Conservation (phyloP, 257 asterid genomes). For the Solanum okadae region DNA sequence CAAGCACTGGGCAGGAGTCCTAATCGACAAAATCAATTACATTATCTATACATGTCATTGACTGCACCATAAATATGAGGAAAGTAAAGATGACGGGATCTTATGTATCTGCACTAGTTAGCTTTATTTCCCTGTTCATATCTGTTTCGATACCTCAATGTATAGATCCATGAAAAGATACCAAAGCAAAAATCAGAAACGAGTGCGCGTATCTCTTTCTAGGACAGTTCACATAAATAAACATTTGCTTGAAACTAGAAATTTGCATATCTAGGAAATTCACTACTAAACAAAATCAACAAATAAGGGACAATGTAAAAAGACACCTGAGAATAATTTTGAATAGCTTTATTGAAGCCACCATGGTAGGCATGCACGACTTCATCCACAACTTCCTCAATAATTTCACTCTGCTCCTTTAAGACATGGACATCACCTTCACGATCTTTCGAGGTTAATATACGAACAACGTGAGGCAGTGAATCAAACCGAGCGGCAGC, state of each 20-base stretch:
- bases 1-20: background rate
- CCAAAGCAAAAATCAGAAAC: background rate
- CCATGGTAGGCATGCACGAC: constrained; percentile 97
- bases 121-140: background rate
- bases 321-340: constrained; percentile 96
- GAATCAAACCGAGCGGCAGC: constrained; percentile 94
- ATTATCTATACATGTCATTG: background rate
- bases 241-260: background rate
- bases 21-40: background rate
- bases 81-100: background rate
- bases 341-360: constrained; percentile 98
- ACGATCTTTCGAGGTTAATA: constrained; percentile 93
- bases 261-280: constrained; percentile 3
- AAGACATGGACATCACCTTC: constrained; percentile 76
- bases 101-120: background rate
- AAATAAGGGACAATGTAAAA: constrained; percentile 1
- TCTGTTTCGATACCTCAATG: background rate
- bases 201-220: background rate
- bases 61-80: background rate
- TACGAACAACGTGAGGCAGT: constrained; percentile 95
- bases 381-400: constrained; percentile 97
- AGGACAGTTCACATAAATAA: background rate
- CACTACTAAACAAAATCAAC: background rate
- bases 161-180: background rate
- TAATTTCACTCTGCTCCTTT: constrained; percentile 92